Base-by-base conservation (phyloP, 1,284 basidiomycete species). In the Testicularia cyperi region DNA sequence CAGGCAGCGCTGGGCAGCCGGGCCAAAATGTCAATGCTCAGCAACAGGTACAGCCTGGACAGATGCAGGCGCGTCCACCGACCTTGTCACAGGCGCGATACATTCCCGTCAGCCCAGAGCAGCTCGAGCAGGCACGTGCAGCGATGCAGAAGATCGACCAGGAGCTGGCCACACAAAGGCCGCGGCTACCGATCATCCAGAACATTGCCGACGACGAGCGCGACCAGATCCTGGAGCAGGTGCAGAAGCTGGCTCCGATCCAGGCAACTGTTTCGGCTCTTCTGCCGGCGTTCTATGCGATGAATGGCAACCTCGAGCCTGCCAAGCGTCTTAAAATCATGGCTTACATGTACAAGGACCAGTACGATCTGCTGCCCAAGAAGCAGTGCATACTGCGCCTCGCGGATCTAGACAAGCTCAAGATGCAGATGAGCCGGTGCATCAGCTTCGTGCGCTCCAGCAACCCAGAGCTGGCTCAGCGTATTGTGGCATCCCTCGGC, bases 291-390 rank as follows among this genome's bases (percentile, higher is more conserved):
- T 75, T 75, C 36, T 65, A 67, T 25, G 72, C 72, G 12, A 73
- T 75, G 66, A 65, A 69, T 21, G 54, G 65, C 41, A 65, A 67
- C 20, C 23, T 75, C 14, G 71, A 73, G 33, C 58, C 71, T 2
- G 68, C 71, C 6, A 69, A 71, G 47, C 57, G 71, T 22, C 63
- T 73, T 34, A 75, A 73, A 47, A 70, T 74, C 27, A 75, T 75
- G 72, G 58, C 65, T 2, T 75, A 51, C 57, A 72, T 75, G 67
- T 67, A 74, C 54, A 58, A 67, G 30, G 72, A 75, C 36, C 72
- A 75, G 44, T 44, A 66, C 34, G 71, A 65, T 18, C 32, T 74
- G 31, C 37, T 70, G 27, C 44, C 65, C 22, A 52, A 53, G 41
- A 51, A 62, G 28, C 57, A 73, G 43, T 72, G 67, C 51, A 70